Conservation (phyloP, 495 filamentous ascomycete genomes). For the Penicillium pulvis region DNA sequence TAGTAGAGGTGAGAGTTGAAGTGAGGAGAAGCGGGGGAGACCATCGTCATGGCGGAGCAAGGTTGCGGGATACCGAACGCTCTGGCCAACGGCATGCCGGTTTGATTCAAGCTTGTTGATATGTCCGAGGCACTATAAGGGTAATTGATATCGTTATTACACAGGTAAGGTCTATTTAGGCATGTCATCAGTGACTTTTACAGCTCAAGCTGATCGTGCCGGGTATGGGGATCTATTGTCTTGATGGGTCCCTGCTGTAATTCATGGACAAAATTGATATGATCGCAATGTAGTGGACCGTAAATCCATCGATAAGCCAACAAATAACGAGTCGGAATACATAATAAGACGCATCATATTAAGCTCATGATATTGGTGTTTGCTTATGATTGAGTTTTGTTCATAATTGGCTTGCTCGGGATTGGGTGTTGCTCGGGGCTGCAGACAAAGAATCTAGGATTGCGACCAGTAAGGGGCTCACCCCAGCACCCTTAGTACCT, state of each 20-base stretch:
- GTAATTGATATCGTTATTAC: too few species aligned
- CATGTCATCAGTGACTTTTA: not conserved
- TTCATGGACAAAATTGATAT: too few species aligned
- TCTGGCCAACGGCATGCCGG: constrained; percentile 6
- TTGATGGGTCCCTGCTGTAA: too few species aligned
- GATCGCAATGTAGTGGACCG: too few species aligned
- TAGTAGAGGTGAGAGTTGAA: constrained; percentile 10
- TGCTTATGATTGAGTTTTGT: not conserved
- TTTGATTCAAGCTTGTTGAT: not conserved
- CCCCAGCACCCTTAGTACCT: not conserved
- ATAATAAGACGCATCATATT: not conserved
- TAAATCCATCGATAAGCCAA: too few species aligned
- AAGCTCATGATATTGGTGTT: not conserved
- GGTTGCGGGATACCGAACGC: constrained; percentile 21
- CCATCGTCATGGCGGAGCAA: constrained; percentile 24
- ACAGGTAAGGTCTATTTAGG: too few species aligned
- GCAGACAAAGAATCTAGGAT: constrained; percentile 1
- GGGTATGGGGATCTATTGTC: too few species aligned
- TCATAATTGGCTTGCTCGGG: not conserved
- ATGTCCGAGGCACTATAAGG: too few species aligned
- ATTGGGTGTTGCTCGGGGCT: not conserved
- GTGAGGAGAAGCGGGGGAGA: constrained; percentile 32
- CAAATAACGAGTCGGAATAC: too few species aligned
- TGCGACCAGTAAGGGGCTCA: not conserved
- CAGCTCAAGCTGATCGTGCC: not conserved